phyloP scores from a whole-genome alignment of 2,329 filamentous ascomycete species.

The Mariannaea sp. region DNA sequence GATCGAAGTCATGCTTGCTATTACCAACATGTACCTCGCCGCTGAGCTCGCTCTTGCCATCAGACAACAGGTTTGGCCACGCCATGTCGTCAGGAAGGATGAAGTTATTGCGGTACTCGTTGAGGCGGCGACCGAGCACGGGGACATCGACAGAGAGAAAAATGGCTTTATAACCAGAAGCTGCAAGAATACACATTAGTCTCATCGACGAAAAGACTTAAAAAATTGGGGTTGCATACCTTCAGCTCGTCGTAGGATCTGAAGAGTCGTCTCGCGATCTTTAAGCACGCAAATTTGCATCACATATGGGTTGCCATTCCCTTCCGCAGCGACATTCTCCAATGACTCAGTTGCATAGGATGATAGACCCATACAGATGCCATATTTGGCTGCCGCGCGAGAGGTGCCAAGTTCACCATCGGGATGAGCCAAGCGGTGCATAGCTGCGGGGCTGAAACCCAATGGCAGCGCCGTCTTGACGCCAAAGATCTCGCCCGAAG shows the following conservation, averaged over 20 bases:
- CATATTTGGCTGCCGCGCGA: constrained; percentile 41
- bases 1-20: constrained; percentile 27
- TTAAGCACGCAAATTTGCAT: constrained; percentile 34
- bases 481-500: constrained; percentile 29
- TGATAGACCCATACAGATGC: constrained; percentile 38
- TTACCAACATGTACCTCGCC: constrained; percentile 14
- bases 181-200: constrained; percentile 11
- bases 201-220: neutral
- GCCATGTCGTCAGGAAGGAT: constrained; percentile 53
- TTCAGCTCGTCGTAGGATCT: constrained; percentile 30
- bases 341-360: constrained; percentile 33
- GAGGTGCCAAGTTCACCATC: constrained; percentile 58
- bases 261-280: constrained; percentile 27
- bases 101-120: constrained; percentile 54
- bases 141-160: constrained; percentile 64
- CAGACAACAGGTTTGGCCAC: constrained; percentile 42
- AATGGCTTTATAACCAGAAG: constrained; percentile 53
- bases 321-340: constrained; percentile 29
- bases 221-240: constrained; percentile 9
- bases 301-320: constrained; percentile 30
- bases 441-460: constrained; percentile 59
- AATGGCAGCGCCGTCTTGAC: constrained; percentile 51
- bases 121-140: constrained; percentile 52
- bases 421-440: constrained; percentile 58
- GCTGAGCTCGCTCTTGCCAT: constrained; percentile 28